These are phyloP conservation scores for Piper longum DNA, from an alignment of 164 flowering plant species.

Conservation along the genomic window DNA sequence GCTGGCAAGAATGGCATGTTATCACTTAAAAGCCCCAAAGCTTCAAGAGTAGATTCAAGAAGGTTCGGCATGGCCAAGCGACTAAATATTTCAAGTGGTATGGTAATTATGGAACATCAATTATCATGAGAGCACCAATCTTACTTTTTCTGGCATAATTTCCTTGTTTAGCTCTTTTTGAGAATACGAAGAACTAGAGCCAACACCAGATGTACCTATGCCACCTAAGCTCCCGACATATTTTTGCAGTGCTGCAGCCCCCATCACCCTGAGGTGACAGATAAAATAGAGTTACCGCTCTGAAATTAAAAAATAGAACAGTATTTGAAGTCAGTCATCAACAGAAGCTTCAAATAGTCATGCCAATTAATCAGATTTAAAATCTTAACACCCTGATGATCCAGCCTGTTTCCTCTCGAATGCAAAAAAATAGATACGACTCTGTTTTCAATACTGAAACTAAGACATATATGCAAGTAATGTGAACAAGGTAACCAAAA, in stretches of 20 bases:
- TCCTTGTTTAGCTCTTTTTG: conserved; percentile 90
- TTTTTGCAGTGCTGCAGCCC: conserved; percentile 90
- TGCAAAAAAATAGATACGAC: too few relatives aligned
- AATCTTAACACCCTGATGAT: too few relatives aligned
- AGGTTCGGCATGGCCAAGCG: too few relatives aligned
- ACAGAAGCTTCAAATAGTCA: not conserved
- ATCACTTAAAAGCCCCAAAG: too few relatives aligned
- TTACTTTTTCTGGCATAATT: conserved; percentile 88
- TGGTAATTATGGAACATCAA: not conserved
- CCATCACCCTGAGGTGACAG: conserved; percentile 51
- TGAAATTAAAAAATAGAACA: not conserved
- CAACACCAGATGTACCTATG: conserved; percentile 91
- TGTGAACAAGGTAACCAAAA: too few relatives aligned
- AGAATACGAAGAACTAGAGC: conserved; percentile 88
- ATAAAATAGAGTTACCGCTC: too few relatives aligned
- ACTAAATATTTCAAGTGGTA: not conserved
- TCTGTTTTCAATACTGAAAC: not conserved
- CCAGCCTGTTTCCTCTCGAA: not conserved
- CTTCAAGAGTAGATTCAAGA: too few relatives aligned
- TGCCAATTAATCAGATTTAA: too few relatives aligned
- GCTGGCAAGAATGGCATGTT: too few relatives aligned
- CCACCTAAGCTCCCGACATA: conserved; percentile 88
- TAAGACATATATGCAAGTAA: not conserved
- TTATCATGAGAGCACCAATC: not conserved
- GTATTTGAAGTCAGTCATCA: not conserved